A percentile compares a stretch with the other conserved stretches of the same genome.
Evolutionary conservation across 495 filamentous ascomycete species (phyloP).

Genomic region (Cladorrhinum samala): DNA sequence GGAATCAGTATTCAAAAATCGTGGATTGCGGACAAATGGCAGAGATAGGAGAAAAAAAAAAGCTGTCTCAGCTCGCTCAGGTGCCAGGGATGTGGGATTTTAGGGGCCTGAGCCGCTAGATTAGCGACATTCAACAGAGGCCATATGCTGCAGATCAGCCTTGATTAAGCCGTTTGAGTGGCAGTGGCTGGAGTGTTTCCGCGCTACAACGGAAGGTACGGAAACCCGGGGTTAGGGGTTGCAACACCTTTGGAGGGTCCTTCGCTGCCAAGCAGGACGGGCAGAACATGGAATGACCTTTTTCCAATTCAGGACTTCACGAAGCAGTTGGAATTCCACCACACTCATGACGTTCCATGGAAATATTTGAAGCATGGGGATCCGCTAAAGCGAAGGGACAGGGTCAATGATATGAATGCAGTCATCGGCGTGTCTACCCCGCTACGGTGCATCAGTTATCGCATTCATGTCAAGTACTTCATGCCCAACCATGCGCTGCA

Average conservation of each 20-base stretch:
- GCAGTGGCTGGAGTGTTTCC: too few species aligned
- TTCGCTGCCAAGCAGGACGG: too few species aligned
- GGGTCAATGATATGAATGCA: too few species aligned
- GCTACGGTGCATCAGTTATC: not conserved
- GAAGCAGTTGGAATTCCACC: too few species aligned
- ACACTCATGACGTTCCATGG: too few species aligned
- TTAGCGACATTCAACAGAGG: slow-evolving; percentile 5
- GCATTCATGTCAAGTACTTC: not conserved
- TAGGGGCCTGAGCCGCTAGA: slow-evolving; percentile 2
- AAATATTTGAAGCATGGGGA: too few species aligned
- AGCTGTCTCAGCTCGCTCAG: slow-evolving; percentile 14
- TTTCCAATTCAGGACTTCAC: too few species aligned
- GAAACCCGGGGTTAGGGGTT: not conserved
- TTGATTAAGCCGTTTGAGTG: not conserved
- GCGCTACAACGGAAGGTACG: not conserved
- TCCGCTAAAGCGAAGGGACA: too few species aligned
- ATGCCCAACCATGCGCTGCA: slow-evolving; percentile 4
- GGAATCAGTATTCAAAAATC: too few species aligned
- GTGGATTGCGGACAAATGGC: slow-evolving; percentile 1
- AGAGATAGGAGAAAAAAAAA: slow-evolving; percentile 5
- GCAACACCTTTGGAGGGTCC: too few species aligned
- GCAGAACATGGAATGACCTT: too few species aligned
- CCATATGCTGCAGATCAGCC: slow-evolving; percentile 2
- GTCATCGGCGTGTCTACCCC: too few species aligned
- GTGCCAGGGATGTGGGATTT: not conserved